Conservation (phyloP, 352 stramenopile species). For the Phytophthora niederhauseri region DNA sequence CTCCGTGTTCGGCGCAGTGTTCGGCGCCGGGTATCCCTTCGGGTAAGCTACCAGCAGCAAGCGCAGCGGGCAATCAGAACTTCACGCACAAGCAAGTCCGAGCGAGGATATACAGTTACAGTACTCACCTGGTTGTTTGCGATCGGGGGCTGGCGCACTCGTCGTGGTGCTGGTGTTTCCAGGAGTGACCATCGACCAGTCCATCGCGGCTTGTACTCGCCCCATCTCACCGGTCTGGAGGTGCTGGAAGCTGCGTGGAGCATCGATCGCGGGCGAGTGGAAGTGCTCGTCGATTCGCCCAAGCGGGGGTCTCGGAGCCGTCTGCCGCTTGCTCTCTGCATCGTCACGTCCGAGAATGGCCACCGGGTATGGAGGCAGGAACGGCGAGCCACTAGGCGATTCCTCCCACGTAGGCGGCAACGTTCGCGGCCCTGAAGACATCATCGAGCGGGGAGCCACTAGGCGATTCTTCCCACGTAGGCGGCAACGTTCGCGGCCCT, state of each 20-base stretch:
- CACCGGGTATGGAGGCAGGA: conserved; percentile 66
- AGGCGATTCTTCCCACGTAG: conserved; percentile 60
- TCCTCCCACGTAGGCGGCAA: conserved; percentile 73
- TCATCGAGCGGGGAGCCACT: conserved; percentile 57
- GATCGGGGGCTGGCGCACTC: background rate
- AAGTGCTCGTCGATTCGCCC: conserved; percentile 27
- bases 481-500: conserved; percentile 49
- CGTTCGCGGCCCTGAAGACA: conserved; percentile 32
- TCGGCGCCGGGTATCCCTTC: conserved; percentile 8
- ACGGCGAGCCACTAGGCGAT: conserved; percentile 47
- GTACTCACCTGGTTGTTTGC: conserved; percentile 32
- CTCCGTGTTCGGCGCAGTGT: conserved; percentile 4
- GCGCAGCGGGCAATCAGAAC: background rate
- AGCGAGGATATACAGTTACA: background rate
- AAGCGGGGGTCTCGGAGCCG: conserved; percentile 22
- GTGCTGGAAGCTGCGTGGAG: conserved; percentile 10
- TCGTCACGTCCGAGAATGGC: conserved; percentile 41
- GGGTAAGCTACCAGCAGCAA: conserved; percentile 18
- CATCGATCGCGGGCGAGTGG: conserved; percentile 21
- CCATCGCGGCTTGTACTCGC: conserved; percentile 28
- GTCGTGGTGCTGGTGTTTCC: background rate
- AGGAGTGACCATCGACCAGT: conserved; percentile 15
- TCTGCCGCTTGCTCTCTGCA: conserved; percentile 37
- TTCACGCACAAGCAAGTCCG: background rate
- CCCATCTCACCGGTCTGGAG: conserved; percentile 16